Conservation (phyloP, 2,329 filamentous ascomycete species). For the Fusarium nematophilum region DNA sequence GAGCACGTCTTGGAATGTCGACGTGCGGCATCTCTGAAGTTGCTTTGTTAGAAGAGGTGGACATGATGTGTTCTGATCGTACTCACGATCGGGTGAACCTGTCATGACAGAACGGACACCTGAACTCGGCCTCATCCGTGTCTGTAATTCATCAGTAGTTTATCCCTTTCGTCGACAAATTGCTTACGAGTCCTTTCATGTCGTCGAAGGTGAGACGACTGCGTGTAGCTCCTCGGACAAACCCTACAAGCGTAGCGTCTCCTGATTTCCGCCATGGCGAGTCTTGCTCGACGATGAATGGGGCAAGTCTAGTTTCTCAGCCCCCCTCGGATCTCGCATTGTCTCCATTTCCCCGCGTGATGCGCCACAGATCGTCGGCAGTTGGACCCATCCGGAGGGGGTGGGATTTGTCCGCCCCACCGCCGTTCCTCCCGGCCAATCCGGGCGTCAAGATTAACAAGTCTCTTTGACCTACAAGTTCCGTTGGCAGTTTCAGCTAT, state of each 20-base stretch:
- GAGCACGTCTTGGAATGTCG: slow-evolving; percentile 13
- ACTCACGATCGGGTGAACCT: slow-evolving; percentile 11
- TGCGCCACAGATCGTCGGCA: too few species aligned
- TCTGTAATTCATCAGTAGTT: neutral
- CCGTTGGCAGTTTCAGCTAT: too few species aligned
- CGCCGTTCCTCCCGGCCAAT: neutral
- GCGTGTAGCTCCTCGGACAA: slow-evolving; percentile 1
- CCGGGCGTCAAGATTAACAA: too few species aligned
- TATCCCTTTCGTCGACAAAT: neutral
- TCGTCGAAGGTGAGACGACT: slow-evolving; percentile 13
- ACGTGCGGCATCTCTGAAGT: slow-evolving; percentile 5
- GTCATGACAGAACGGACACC: slow-evolving; percentile 7
- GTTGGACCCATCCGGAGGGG: neutral
- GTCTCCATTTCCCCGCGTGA: too few species aligned
- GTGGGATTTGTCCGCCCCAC: slow-evolving; percentile 5
- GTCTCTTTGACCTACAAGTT: too few species aligned
- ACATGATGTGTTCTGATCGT: neutral
- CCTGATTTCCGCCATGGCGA: neutral
- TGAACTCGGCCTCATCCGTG: neutral
- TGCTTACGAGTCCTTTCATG: slow-evolving; percentile 15
- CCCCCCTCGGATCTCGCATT: too few species aligned
- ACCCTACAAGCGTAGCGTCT: neutral
- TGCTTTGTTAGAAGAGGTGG: neutral
- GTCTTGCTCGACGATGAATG: too few species aligned
- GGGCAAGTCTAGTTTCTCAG: too few species aligned